Conservation (phyloP, 2,329 filamentous ascomycete genomes). For the Aspergillus novoparasiticus region DNA sequence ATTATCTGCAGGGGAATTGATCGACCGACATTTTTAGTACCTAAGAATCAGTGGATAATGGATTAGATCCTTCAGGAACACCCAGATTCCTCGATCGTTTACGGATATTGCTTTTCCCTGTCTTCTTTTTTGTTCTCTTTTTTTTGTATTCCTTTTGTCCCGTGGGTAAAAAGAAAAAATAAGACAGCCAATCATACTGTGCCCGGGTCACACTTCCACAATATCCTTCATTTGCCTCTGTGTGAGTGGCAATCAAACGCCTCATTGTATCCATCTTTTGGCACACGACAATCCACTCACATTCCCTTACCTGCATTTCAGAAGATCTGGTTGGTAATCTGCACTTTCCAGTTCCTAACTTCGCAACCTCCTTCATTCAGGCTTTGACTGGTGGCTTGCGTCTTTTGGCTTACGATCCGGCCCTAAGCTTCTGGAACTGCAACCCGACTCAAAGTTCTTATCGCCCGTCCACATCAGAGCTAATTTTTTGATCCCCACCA, state of each 20-base stretch:
- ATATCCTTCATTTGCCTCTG: background rate
- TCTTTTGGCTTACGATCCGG: background rate
- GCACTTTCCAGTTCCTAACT: conserved; percentile 1
- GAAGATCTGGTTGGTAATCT: conserved; percentile 1
- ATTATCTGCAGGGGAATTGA: background rate
- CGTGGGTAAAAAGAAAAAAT: background rate
- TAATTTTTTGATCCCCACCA: conserved; percentile 8
- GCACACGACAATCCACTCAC: background rate
- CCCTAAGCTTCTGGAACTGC: conserved; percentile 9
- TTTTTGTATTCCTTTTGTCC: background rate
- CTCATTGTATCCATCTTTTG: background rate
- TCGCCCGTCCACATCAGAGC: conserved; percentile 10
- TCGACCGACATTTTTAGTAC: background rate
- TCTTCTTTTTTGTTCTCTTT: too few species aligned
- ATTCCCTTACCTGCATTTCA: background rate
- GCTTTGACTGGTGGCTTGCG: background rate
- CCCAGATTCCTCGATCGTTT: background rate
- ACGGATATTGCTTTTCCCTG: background rate
- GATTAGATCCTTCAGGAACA: conserved; percentile 1
- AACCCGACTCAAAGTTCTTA: conserved; percentile 8
- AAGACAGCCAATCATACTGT: background rate
- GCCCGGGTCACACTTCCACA: background rate
- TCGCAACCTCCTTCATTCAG: background rate
- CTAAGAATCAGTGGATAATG: background rate
- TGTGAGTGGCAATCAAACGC: background rate